A percentile compares a stretch with the other conserved stretches of the same genome.
Conservation (phyloP, 169 alveolate genomes). For the Plasmodium gonderi region DNA sequence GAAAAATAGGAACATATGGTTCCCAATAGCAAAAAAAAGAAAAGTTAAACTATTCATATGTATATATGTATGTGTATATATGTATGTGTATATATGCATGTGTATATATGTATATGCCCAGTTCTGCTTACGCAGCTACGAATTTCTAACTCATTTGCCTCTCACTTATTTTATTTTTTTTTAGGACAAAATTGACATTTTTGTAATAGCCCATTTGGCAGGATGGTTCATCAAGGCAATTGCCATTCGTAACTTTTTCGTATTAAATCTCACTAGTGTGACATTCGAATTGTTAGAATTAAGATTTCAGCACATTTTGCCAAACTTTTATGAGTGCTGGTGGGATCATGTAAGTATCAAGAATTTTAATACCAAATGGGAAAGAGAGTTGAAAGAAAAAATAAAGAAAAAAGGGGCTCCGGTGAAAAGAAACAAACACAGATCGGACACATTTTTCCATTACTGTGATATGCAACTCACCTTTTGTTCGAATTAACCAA, state of each 20-base stretch:
- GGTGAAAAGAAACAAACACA: not conserved
- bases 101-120: not conserved
- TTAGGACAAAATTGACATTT: constrained; percentile 68
- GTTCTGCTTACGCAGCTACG: not conserved
- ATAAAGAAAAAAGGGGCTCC: not conserved
- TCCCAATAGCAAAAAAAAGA: not conserved
- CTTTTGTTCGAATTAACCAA: not conserved
- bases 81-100: too few relatives aligned
- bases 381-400: not conserved
- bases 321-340: constrained; percentile 73
- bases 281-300: constrained; percentile 46
- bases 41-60: not conserved
- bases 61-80: not conserved
- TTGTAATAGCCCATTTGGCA: constrained; percentile 24
- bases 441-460: not conserved
- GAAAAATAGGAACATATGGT: not conserved
- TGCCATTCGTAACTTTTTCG: constrained; percentile 24
- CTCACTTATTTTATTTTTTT: not conserved
- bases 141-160: not conserved
- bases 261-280: constrained; percentile 23
- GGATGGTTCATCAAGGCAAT: constrained; percentile 42
- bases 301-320: constrained; percentile 50
- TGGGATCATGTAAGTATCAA: constrained; percentile 64
- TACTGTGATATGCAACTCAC: not conserved
- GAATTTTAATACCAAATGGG: not conserved